Evolutionary conservation across 2,329 filamentous ascomycete genomes (phyloP), one percentile per base, ranked within the genome.

Genomic region (Cadophora gregata): DNA sequence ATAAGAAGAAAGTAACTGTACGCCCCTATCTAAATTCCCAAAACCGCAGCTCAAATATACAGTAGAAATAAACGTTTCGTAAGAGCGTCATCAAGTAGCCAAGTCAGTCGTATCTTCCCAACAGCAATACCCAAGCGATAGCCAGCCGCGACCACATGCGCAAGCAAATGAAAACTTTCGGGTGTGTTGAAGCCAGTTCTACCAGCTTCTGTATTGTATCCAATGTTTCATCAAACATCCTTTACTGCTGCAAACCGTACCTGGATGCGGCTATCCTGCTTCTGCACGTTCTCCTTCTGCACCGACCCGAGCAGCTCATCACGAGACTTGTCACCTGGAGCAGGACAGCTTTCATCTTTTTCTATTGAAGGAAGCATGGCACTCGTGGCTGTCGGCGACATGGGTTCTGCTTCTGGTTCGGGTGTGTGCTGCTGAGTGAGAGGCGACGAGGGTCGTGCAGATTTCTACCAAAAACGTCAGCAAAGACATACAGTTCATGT

Each of bases 231-330:
- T 42, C 38, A 16, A 42, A 6, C 38, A 42, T 42, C 38, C 38
- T 16, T 19, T 47, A n/a, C 42, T 1, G n/a, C 19, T n/a, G n/a
- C 42, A n/a, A 8, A 21, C 8, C n/a, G 10, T 8, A 27, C 55
- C 19, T 55, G 31, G 16, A 63, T 16, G 27, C 27, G 47, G 12
- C 6, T 45, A 9, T 25, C 19, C 48, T 56, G 48, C 33, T 55
- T 55, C 16, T 53, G 29, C 21, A 31, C 50, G n/a, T n/a, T 19
- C 48, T 56, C 60, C 33, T 55, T 55, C 16, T 53, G 29, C 21
- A 31, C 50, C 27, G 33, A 29, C 16, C 33, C 33, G 8, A 31
- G 33, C 61, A n/a, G n/a, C 21, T 47, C 61, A 45, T 50, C 25
- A 29, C 25, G 24, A 31, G 5, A 42, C 19, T 62, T n/a, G 10